Conservation (phyloP, 2,329 filamentous ascomycete species). For the Ophiostoma australiae region DNA sequence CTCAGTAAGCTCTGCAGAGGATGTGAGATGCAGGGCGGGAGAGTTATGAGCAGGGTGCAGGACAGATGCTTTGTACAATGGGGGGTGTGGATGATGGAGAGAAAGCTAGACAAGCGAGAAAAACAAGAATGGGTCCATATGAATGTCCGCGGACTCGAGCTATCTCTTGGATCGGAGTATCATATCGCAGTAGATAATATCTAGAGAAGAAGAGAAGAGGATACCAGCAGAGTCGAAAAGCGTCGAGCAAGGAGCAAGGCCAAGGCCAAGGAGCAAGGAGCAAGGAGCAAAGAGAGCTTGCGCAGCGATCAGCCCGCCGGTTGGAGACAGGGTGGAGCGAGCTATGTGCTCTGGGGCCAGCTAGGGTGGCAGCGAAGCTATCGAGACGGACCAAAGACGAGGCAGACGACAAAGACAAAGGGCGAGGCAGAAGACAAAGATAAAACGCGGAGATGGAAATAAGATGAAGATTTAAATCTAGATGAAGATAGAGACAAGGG, state of each 20-base stretch:
- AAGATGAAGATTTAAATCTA: no score
- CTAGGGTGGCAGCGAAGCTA: not conserved
- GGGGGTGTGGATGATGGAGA: not conserved
- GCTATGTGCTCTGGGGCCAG: not conserved
- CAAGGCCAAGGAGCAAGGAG: no score
- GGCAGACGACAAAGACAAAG: no score
- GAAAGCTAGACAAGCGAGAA: not conserved
- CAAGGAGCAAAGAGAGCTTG: slow-evolving; percentile 1
- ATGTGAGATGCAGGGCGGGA: not conserved
- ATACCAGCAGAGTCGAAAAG: not conserved
- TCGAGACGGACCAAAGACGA: no score
- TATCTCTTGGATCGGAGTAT: not conserved
- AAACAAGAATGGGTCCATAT: slow-evolving; percentile 3
- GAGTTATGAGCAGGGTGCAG: slow-evolving; percentile 3
- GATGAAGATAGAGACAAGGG: no score
- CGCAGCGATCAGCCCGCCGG: not conserved
- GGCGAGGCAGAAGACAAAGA: no score
- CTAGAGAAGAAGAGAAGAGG: not conserved
- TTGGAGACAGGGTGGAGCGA: not conserved
- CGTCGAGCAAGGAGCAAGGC: not conserved
- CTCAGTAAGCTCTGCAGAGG: not conserved
- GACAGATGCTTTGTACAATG: not conserved
- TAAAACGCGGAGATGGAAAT: no score
- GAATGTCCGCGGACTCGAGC: not conserved
- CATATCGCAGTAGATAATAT: not conserved